Conservation (phyloP, 345 rosid genomes). For the Syzygium oleosum region DNA sequence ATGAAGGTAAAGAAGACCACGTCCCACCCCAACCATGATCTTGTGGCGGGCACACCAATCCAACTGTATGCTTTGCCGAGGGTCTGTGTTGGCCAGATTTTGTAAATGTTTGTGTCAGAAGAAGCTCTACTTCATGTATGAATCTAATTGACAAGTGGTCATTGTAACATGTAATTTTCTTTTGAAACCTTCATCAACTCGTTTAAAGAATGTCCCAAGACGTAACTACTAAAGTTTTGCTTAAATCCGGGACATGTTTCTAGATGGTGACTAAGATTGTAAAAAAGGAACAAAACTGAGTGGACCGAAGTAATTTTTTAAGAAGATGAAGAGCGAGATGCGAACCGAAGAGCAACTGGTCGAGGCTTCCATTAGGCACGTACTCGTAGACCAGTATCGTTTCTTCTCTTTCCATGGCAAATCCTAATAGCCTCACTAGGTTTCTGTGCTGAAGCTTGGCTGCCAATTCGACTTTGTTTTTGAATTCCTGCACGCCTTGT, state of each 20-base stretch:
- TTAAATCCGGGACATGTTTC: background rate
- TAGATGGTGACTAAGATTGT: background rate
- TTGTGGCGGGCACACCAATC: background rate
- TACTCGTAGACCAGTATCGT: conserved; percentile 15
- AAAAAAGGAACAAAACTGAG: background rate
- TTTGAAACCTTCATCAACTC: background rate
- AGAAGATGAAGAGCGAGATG: background rate
- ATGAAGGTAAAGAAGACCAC: background rate
- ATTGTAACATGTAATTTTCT: background rate
- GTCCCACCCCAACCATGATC: background rate
- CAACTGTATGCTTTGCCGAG: background rate
- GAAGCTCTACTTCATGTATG: background rate
- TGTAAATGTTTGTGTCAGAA: background rate
- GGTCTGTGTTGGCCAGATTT: background rate
- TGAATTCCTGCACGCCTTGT: conserved; percentile 19
- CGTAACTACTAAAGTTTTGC: background rate
- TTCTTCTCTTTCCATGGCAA: conserved; percentile 11
- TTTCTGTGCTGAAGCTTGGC: conserved; percentile 20
- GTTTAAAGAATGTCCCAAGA: background rate
- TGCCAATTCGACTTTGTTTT: conserved; percentile 10
- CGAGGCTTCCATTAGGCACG: conserved; percentile 17
- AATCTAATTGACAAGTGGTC: background rate
- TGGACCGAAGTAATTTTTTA: background rate
- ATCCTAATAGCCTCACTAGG: conserved; percentile 17
- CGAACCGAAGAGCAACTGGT: conserved; percentile 16